phyloP scores from a whole-genome alignment of 1,284 basidiomycete species.

The Sporisorium graminicola region DNA sequence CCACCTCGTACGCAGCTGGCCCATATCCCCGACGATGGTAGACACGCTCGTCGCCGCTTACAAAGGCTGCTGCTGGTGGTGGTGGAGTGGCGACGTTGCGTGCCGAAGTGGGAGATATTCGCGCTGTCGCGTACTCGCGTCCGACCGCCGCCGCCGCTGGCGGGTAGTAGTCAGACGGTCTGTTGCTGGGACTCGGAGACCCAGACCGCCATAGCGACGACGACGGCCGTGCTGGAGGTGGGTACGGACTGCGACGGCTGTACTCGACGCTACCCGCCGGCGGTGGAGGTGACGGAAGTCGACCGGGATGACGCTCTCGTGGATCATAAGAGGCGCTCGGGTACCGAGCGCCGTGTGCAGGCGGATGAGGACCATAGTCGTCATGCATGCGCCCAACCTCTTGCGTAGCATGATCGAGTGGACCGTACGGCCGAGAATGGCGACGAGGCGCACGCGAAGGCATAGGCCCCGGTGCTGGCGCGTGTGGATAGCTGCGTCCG shows the following conservation, averaged over 20 bases:
- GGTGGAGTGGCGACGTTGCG: conserved; percentile 16
- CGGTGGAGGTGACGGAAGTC: conserved; percentile 12
- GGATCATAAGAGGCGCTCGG: conserved; percentile 15
- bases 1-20: not conserved
- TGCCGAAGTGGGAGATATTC: conserved; percentile 5
- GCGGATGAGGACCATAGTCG: conserved; percentile 7
- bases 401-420: conserved; percentile 7
- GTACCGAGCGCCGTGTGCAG: not conserved
- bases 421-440: conserved; percentile 15
- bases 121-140: conserved; percentile 7
- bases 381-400: conserved; percentile 14
- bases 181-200: conserved; percentile 15
- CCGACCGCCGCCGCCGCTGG: too few species aligned
- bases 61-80: conserved; percentile 15
- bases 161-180: conserved; percentile 10
- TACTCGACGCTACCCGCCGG: conserved; percentile 9
- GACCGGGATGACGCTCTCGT: conserved; percentile 6
- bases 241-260: not conserved
- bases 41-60: not conserved
- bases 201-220: conserved; percentile 22
- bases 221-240: conserved; percentile 1
- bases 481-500: conserved; percentile 13
- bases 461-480: conserved; percentile 7
- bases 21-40: conserved; percentile 12
- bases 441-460: conserved; percentile 10